phyloP scores from a whole-genome alignment of 129 eudicot species.

The Logfia minima region DNA sequence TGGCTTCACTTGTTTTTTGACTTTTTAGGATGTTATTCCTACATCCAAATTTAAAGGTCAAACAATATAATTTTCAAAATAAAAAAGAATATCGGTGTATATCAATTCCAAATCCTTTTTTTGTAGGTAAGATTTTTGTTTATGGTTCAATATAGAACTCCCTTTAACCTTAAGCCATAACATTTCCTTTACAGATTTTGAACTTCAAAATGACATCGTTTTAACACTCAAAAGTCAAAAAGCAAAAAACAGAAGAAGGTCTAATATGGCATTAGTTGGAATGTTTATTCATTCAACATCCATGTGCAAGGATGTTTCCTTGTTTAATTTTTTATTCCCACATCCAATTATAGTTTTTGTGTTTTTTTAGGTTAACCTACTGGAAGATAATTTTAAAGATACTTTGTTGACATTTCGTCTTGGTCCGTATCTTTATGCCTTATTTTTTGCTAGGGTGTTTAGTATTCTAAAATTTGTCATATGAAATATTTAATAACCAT shows the following conservation, averaged over 20 bases:
- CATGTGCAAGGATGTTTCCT: constrained; percentile 31
- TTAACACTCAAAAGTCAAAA: constrained; percentile 29
- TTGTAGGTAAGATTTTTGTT: not conserved
- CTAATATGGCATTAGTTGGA: constrained; percentile 25
- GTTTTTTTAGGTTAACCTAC: constrained; percentile 28
- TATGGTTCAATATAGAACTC: not conserved
- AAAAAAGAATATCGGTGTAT: not conserved
- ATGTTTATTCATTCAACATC: constrained; percentile 1
- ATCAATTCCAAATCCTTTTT: not conserved
- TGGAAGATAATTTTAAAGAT: constrained; percentile 8
- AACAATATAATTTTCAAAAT: not conserved
- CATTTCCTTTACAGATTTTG: not conserved
- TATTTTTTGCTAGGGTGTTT: constrained; percentile 18
- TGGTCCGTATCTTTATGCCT: constrained; percentile 7
- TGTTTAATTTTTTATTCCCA: constrained; percentile 3
- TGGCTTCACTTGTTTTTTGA: constrained; percentile 27
- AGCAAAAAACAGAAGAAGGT: constrained; percentile 1
- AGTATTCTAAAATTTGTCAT: constrained; percentile 26
- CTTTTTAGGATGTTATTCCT: constrained; percentile 25
- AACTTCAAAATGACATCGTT: not conserved
- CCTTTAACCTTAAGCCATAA: not conserved
- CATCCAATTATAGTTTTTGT: constrained; percentile 15
- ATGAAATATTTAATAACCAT: constrained; percentile 4
- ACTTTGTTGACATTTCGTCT: constrained; percentile 31
- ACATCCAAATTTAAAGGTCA: constrained; percentile 19